Percentiles rank a stretch among this genome's conserved stretches.
phyloP scores from a whole-genome alignment of 345 rosid genomes.

The Populus tremula region DNA sequence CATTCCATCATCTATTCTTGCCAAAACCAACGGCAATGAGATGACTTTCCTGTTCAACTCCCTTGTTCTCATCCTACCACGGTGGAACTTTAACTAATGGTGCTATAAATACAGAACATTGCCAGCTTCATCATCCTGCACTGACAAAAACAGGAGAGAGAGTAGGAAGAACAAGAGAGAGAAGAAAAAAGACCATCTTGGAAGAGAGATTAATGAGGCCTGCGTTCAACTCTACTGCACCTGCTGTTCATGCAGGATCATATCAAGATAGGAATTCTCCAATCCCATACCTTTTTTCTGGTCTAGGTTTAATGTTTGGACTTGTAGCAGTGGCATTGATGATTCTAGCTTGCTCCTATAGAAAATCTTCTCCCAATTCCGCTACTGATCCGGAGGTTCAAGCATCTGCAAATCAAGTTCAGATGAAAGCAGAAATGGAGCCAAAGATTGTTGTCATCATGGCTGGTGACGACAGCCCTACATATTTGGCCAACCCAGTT shows the following conservation, averaged over 20 bases:
- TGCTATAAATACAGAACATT: constrained; percentile 23
- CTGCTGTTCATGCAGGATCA: constrained; percentile 5
- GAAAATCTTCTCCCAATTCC: constrained; percentile 12
- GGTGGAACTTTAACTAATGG: not conserved
- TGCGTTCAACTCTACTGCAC: constrained; percentile 23
- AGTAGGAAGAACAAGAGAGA: not conserved
- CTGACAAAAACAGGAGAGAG: not conserved
- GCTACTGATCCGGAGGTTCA: constrained; percentile 2
- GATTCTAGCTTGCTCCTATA: constrained; percentile 47
- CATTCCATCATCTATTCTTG: too few species aligned
- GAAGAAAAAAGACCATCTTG: not conserved
- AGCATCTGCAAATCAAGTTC: constrained; percentile 16
- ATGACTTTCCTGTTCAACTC: not conserved
- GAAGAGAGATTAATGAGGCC: constrained; percentile 33
- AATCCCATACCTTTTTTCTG: constrained; percentile 47
- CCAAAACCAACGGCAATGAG: too few species aligned
- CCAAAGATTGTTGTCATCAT: constrained; percentile 67
- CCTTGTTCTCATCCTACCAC: constrained; percentile 25
- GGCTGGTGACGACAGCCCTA: constrained; percentile 63
- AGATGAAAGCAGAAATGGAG: constrained; percentile 45
- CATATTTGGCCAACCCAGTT: constrained; percentile 50
- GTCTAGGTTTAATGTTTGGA: constrained; percentile 47
- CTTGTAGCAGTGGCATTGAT: constrained; percentile 42
- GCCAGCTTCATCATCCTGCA: not conserved
- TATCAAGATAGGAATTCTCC: constrained; percentile 42